These are phyloP conservation scores for Crithidia fasciculata DNA, from an alignment of 208 protist species.

Conservation along the genomic window DNA sequence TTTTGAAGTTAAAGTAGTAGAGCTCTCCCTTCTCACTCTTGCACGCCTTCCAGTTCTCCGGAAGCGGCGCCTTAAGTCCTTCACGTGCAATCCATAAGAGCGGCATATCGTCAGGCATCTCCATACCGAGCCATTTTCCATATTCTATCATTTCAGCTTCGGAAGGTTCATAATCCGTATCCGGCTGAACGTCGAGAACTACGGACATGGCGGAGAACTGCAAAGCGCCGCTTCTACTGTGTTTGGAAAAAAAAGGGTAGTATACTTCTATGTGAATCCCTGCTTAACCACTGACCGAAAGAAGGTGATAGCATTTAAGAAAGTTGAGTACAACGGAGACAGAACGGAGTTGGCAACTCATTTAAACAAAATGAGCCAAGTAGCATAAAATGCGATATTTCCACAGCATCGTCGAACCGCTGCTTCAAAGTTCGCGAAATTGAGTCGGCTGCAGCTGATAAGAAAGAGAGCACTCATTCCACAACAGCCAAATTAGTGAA, in stretches of 20 bases:
- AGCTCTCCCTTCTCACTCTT: conserved; percentile 92
- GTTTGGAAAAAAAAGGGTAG: not conserved
- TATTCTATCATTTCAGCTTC: conserved; percentile 93
- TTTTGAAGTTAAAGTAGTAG: conserved; percentile 97
- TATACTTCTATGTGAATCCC: conserved; percentile 1
- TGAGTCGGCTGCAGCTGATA: too few species aligned
- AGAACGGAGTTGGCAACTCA: not conserved
- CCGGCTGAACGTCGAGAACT: conserved; percentile 82
- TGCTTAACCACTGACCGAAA: not conserved
- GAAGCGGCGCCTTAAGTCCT: conserved; percentile 94
- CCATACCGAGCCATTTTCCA: conserved; percentile 96
- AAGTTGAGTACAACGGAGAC: not conserved
- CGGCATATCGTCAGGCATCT: conserved; percentile 84
- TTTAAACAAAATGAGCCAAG: not conserved
- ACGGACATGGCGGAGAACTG: conserved; percentile 65
- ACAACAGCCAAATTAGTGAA: too few species aligned
- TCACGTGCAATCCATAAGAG: conserved; percentile 95
- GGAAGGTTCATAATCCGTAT: conserved; percentile 93
- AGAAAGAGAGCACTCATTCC: too few species aligned
- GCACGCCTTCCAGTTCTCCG: conserved; percentile 94
- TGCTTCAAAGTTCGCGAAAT: too few species aligned
- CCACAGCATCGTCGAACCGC: too few species aligned
- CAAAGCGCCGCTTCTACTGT: not conserved
- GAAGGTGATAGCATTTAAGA: not conserved
- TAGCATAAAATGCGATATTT: too few species aligned